Evolutionary conservation across 177 flowering plant genomes (phyloP), one percentile per base, ranked within the genome.

Genomic region (Vitis hybrid): DNA sequence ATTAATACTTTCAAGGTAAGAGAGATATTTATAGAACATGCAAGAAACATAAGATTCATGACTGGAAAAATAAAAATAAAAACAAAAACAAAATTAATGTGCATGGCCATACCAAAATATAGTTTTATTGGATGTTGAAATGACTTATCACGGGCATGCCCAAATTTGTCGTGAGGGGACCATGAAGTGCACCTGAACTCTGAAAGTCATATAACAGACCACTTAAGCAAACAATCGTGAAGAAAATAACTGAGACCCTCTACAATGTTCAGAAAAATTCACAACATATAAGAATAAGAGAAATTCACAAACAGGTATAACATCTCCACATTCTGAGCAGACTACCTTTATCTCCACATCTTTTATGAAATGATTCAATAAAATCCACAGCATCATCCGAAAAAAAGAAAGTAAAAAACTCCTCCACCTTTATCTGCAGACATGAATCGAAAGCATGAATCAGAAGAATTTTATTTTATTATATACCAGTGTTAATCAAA

Each of bases 101-200:
- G 65, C 27, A 53, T 24, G 46, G 9, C 9, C 79, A 59, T 88
- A 93, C 99, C 99, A 74, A 95, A 83, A 73, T 90, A 93, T 1
- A 95, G 9, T 82, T 95, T 95, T 54, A 95, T 90, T 14, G 99
- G 99, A 81, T 95, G 99, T 64, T 82, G 91, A 79, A 95, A 95
- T 64, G 93, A 89, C 51, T 86, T 66, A 67, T 90, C 86, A 75
- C 99, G 99, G 2, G 83, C 73, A 75, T 85, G 79, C 65, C 91
- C 97, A 83, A 71, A 82, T 72, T 84, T 74, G 14, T 85, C 90
- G 80, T 88, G 80, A 71, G 87, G 81, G 18, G 58, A 74, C 99
- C 99, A 95, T 17, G 81, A 66, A 58, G 86, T 77, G 77, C 97
- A 89, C 76, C 66, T 80, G 58, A 91, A 86, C 58, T 93, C 99